Conservation (phyloP, 805 yeast genomes). For the Peterozyma xylosa region DNA sequence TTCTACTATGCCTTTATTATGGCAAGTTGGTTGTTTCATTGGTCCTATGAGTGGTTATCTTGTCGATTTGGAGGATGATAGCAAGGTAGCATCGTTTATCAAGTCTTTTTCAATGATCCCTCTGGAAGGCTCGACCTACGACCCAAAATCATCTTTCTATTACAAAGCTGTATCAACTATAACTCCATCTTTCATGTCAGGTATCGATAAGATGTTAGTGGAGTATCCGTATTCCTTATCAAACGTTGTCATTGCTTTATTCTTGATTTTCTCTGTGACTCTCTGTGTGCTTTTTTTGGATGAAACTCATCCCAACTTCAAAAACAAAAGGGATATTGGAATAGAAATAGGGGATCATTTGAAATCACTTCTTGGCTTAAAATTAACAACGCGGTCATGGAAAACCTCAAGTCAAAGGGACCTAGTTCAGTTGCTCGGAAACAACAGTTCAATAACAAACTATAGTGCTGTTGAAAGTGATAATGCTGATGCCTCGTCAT, state of each 20-base stretch:
- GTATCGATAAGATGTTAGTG: slow-evolving; percentile 12
- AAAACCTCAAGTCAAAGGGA: background rate
- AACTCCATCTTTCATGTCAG: background rate
- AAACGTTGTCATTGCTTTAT: slow-evolving; percentile 32
- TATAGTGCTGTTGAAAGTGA: background rate
- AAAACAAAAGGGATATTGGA: slow-evolving; percentile 33
- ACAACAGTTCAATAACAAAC: background rate
- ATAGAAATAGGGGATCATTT: slow-evolving; percentile 33
- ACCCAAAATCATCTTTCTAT: background rate
- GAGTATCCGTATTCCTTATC: slow-evolving; percentile 44
- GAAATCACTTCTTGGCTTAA: slow-evolving; percentile 14
- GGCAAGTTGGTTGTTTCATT: slow-evolving; percentile 50
- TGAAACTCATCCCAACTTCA: slow-evolving; percentile 40
- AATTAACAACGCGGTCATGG: slow-evolving; percentile 10
- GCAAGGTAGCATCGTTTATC: background rate
- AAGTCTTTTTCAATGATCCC: background rate
- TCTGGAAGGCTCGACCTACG: slow-evolving; percentile 19
- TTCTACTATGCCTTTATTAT: slow-evolving; percentile 51
- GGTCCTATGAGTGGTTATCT: slow-evolving; percentile 48
- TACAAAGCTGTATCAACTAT: background rate
- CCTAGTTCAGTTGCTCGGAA: background rate
- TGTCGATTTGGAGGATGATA: slow-evolving; percentile 17
- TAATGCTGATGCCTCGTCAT: background rate
- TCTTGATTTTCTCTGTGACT: slow-evolving; percentile 27
- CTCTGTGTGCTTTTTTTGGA: slow-evolving; percentile 31